Evolutionary conservation across 106 monocot genomes (phyloP), one percentile per base, ranked within the genome.

Genomic region (Acorus gramineus): DNA sequence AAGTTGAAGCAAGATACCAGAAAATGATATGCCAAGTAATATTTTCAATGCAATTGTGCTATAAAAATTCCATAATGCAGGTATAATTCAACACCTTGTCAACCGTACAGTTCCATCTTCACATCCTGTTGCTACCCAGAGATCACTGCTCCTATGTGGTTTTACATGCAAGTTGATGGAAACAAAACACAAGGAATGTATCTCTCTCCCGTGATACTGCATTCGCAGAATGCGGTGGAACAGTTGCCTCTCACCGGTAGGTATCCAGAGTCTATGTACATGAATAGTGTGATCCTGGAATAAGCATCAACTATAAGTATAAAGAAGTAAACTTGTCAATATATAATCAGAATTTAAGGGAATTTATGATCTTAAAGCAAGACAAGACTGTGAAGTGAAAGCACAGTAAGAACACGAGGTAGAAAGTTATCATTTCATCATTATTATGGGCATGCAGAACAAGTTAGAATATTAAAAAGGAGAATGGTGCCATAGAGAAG

Each of bases 31-130:
- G 28, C 28, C 28, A 28, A 28, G 28, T 28, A 28, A 28, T 28
- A 28, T 28, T 28, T 28, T 28, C 28, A 28, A 28, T 28, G 28
- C 28, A 28, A 28, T 28, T 28, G 28, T 28, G 28, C 28, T 28
- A 28, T 28, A 28, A 4, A 44, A 43, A 44, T 7, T 7, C 3
- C 7, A 45, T 44, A 60, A 44, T 44, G 6, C 14, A 14, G n/a
- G 4, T 52, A 14, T 5, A 44, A 55, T 7, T 44, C 69, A 53
- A 55, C 44, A 96, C 95, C 90, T 85, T 61, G 96, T 81, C 64
- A 96, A 69, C 50, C 91, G 84, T 28, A 96, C 91, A 59, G 87
- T 83, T 81, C 96, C 96, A 79, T 96, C 91, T 81, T 96, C 96
- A 73, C 91, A 91, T n/a, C 91, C 96, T 76, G 91, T 96, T 66